Evolutionary conservation across 1,139 yeast species (phyloP).

Genomic region (Meyerozyma guilliermondii): DNA sequence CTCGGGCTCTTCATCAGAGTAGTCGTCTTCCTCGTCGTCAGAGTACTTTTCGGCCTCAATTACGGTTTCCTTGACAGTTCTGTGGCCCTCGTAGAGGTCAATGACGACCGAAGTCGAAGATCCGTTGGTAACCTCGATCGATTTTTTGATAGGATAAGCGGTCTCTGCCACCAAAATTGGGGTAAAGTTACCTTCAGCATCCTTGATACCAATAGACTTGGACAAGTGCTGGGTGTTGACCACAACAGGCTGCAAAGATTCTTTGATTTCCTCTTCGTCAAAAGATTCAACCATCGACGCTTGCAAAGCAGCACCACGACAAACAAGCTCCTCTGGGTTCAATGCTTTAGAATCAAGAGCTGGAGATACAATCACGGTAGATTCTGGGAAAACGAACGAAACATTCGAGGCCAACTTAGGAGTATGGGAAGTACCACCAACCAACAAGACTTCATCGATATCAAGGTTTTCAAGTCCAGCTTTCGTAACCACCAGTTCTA

Average conservation of each 20-base stretch:
- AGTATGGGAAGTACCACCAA: conserved; percentile 90
- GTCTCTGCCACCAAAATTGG: conserved; percentile 80
- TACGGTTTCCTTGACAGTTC: conserved; percentile 72
- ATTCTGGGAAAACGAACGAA: conserved; percentile 72
- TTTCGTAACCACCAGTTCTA: conserved; percentile 69
- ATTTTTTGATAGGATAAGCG: conserved; percentile 85
- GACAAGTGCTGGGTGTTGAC: conserved; percentile 84
- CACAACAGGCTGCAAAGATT: conserved; percentile 80
- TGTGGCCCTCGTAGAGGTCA: conserved; percentile 80
- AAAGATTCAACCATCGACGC: conserved; percentile 82
- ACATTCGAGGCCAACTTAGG: conserved; percentile 85
- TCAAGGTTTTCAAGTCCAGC: conserved; percentile 84
- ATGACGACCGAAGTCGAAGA: conserved; percentile 56
- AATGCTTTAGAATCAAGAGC: conserved; percentile 69
- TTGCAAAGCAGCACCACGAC: conserved; percentile 97
- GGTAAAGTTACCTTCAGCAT: conserved; percentile 65
- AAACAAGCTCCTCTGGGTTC: conserved; percentile 83
- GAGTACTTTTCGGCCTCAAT: conserved; percentile 52
- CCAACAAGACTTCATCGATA: conserved; percentile 85
- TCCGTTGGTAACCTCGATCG: conserved; percentile 62
- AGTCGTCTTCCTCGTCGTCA: conserved; percentile 37
- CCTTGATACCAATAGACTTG: conserved; percentile 82
- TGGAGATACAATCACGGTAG: conserved; percentile 75
- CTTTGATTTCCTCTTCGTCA: conserved; percentile 82
- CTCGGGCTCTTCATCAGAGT: conserved; percentile 61